Evolutionary conservation across 1,284 basidiomycete species (phyloP).

Genomic region (Ceratobasidium sp.): DNA sequence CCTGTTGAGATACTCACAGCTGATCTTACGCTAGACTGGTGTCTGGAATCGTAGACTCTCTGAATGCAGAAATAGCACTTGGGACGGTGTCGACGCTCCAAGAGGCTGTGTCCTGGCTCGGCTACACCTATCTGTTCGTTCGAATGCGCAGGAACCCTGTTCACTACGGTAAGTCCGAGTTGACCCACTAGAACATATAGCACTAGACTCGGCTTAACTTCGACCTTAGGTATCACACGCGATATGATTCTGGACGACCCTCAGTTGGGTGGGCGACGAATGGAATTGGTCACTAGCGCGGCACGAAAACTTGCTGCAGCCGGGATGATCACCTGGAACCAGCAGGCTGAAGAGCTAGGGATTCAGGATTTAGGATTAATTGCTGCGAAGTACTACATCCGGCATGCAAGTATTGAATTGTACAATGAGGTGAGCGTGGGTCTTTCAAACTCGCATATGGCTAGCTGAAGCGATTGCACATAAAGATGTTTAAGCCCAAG

Average conservation of each 20-base stretch:
- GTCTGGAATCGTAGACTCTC: slow-evolving; percentile 59
- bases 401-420: slow-evolving; percentile 87
- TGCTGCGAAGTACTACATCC: slow-evolving; percentile 97
- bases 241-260: slow-evolving; percentile 84
- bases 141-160: slow-evolving; percentile 95
- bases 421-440: slow-evolving; percentile 73
- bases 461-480: neutral
- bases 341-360: slow-evolving; percentile 71
- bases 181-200: too few species aligned
- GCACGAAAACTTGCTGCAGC: slow-evolving; percentile 80
- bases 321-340: slow-evolving; percentile 88
- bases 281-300: slow-evolving; percentile 78
- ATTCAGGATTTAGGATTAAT: slow-evolving; percentile 94
- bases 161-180: slow-evolving; percentile 77
- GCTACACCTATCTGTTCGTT: slow-evolving; percentile 97
- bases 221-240: slow-evolving; percentile 76
- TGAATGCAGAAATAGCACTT: slow-evolving; percentile 96
- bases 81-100: slow-evolving; percentile 91
- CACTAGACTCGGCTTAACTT: slow-evolving; percentile 13
- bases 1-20: neutral
- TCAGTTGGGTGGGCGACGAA: slow-evolving; percentile 80
- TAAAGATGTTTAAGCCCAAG: slow-evolving; percentile 73
- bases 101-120: slow-evolving; percentile 96
- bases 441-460: neutral
- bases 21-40: slow-evolving; percentile 25